phyloP scores from a whole-genome alignment of 305 asterid species.

The Fraxinus platypoda region DNA sequence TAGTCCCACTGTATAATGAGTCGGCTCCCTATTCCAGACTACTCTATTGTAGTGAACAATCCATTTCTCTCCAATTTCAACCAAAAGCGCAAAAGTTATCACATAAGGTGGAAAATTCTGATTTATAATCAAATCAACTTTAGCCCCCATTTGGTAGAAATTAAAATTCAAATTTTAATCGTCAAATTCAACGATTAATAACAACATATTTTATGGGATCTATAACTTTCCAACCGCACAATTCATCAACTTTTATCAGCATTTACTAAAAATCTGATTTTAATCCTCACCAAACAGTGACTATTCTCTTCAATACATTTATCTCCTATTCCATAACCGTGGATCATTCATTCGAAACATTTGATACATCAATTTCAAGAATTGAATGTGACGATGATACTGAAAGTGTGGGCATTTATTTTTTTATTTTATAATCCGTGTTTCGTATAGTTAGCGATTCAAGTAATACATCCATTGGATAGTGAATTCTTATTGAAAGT shows the following conservation, averaged over 20 bases:
- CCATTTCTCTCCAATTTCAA: constrained; percentile 18
- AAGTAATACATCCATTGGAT: no score
- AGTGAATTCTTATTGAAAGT: background rate
- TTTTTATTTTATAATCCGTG: background rate
- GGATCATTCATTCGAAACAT: background rate
- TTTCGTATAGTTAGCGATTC: background rate
- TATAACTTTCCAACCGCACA: no score
- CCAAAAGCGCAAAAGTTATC: background rate
- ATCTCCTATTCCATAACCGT: background rate
- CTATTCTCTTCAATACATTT: background rate
- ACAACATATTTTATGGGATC: no score
- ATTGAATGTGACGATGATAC: background rate
- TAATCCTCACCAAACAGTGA: background rate
- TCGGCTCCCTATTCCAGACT: background rate
- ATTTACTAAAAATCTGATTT: no score
- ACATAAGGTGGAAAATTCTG: background rate
- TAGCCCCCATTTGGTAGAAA: background rate
- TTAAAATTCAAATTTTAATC: no score
- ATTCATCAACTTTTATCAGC: no score
- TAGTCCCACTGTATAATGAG: background rate
- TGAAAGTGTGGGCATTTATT: background rate
- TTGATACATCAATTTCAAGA: background rate
- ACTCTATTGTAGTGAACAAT: background rate
- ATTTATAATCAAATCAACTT: background rate
- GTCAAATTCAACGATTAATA: background rate